Conservation (phyloP, 306 rosid species). For the Canavalia ensiformis region DNA sequence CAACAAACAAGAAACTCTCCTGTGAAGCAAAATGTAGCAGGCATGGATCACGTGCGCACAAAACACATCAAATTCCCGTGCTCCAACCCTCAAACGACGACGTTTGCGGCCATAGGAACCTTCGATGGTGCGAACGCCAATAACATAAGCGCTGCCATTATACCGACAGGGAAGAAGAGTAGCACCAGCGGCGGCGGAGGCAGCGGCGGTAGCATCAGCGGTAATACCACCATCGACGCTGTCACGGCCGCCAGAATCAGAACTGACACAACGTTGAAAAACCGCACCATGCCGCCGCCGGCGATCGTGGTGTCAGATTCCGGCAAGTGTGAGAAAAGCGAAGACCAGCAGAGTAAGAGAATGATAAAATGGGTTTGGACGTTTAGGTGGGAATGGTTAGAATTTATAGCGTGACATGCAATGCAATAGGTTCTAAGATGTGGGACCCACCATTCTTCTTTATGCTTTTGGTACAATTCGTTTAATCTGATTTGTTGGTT, state of each 20-base stretch:
- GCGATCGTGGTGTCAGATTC: not conserved
- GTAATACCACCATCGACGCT: constrained; percentile 66
- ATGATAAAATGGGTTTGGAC: not conserved
- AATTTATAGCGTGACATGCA: not conserved
- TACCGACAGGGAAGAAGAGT: constrained; percentile 70
- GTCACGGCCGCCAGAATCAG: constrained; percentile 54
- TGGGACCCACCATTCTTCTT: not conserved
- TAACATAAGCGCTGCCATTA: constrained; percentile 72
- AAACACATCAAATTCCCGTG: not conserved
- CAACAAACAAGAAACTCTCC: not conserved
- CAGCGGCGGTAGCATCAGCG: constrained; percentile 70
- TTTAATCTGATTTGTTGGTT: not conserved
- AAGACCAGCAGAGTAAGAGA: not conserved
- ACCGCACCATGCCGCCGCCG: constrained; percentile 54
- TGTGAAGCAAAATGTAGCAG: not conserved
- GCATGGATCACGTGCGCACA: not conserved
- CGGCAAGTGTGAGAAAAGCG: not conserved
- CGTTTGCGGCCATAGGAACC: not conserved
- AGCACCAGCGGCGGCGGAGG: constrained; percentile 81
- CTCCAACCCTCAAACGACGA: constrained; percentile 25
- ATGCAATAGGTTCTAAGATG: not conserved
- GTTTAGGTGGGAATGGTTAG: not conserved
- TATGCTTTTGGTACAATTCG: not conserved
- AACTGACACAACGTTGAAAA: constrained; percentile 51
- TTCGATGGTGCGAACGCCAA: constrained; percentile 61